These are phyloP conservation scores for Rubroshorea leprosula DNA, from an alignment of 345 rosid species.

Conservation along the genomic window DNA sequence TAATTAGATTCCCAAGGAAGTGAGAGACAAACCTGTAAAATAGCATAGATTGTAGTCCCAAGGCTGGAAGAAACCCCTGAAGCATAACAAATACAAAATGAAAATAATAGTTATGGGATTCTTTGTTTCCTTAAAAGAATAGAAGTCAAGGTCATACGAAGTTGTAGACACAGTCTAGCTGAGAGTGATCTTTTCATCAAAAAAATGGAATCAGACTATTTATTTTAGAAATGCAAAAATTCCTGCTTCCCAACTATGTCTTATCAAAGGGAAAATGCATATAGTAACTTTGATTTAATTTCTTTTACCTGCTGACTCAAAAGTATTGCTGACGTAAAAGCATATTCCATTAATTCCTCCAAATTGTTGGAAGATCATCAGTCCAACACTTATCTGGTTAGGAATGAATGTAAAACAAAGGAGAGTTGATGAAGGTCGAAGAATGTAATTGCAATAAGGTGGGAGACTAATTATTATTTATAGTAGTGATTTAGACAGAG, in stretches of 20 bases:
- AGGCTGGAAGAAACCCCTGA: too few species aligned
- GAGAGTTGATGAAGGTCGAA: neutral
- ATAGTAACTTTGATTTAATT: neutral
- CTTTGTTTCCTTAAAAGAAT: too few species aligned
- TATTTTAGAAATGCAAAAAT: too few species aligned
- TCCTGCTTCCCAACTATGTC: neutral
- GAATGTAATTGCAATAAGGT: neutral
- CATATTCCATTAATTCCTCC: slow-evolving; percentile 13
- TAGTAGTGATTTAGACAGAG: neutral
- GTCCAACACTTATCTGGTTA: slow-evolving; percentile 9
- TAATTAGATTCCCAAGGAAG: neutral
- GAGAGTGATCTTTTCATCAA: too few species aligned
- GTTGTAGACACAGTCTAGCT: too few species aligned
- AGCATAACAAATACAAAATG: too few species aligned
- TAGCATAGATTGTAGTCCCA: neutral
- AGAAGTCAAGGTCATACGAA: too few species aligned
- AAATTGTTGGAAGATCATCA: slow-evolving; percentile 15
- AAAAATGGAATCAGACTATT: neutral
- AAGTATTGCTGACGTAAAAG: slow-evolving; percentile 10
- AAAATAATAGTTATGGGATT: too few species aligned
- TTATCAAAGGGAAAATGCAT: too few species aligned
- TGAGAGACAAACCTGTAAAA: neutral
- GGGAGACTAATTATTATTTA: neutral
- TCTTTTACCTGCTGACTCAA: slow-evolving; percentile 11
- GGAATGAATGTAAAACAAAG: neutral